These are phyloP conservation scores for Trichoderma atrobrunneum DNA, from an alignment of 2,329 filamentous ascomycete species.

Conservation along the genomic window DNA sequence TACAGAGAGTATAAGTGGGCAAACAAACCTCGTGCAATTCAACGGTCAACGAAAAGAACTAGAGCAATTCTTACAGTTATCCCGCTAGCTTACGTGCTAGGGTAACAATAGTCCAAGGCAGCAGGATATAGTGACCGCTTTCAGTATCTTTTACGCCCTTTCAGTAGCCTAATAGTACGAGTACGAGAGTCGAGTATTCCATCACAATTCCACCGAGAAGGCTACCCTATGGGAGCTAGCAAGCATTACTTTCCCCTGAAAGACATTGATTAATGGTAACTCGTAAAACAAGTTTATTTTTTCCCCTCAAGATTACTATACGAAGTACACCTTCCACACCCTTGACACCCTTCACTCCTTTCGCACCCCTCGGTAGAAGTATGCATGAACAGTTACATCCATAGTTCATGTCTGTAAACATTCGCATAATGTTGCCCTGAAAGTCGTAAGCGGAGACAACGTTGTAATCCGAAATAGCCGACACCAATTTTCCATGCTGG, in stretches of 20 bases:
- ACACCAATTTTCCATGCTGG: neutral
- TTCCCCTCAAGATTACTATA: neutral
- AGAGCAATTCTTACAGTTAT: neutral
- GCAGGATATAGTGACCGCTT: neutral
- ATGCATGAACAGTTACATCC: neutral
- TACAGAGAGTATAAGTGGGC: neutral
- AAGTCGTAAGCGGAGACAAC: neutral
- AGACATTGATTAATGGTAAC: neutral
- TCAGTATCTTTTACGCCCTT: neutral
- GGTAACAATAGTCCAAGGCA: neutral
- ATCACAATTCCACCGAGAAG: neutral
- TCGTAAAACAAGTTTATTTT: neutral
- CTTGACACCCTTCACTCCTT: neutral
- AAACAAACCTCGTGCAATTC: neutral
- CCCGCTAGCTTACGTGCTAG: neutral
- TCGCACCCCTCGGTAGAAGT: neutral
- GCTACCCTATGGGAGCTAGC: neutral
- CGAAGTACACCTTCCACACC: neutral
- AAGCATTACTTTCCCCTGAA: neutral
- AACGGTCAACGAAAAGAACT: neutral
- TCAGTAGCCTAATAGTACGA: neutral
- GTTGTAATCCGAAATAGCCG: neutral
- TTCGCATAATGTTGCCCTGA: neutral
- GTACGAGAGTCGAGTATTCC: neutral
- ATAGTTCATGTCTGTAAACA: neutral